Evolutionary conservation across 2,329 filamentous ascomycete genomes (phyloP), one percentile per base, ranked within the genome.

Genomic region (Dactylellina parvicollis): DNA sequence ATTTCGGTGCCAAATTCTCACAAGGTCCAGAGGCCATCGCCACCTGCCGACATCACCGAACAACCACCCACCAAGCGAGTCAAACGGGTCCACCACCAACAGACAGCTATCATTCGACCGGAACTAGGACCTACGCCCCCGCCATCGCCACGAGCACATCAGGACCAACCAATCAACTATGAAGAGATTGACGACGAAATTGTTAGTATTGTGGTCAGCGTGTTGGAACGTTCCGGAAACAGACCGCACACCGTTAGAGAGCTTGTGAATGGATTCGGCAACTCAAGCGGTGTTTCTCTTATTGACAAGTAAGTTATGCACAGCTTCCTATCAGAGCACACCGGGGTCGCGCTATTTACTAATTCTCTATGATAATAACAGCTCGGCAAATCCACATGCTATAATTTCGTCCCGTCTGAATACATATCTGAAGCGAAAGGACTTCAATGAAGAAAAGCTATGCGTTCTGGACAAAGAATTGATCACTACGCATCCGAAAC

Each of bases 181-280:
- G 89, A 92, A 76, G 87, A 88, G 38, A 93, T 98, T 81, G 92
- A 93, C 79, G 95, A 99, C 81, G 92, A 96, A 79, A 96, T 99
- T 77, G 94, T 99, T 56, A 90, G 96, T 79, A 92, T 88, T 14
- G 92, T 96, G 52, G 92, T 98, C 78, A 83, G 91, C 77, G 92
- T 96, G 82, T 84, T 99, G 64, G 89, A 96, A 81, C 90, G 90
- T 80, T 96, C 93, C 1, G 90, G 89, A 74, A 99, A 99, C 82
- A 86, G 93, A 62, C 95, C 95, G 64, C 94, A 97, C 81, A 85
- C 98, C 28, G 92, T 98, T 75, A 97, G 96, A 82, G 94, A 98
- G 82, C 86, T 99, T 49, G 92, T 93, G 59, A 72, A 72, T 64
- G 67, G 67, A 22, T 72, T 72, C 20, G 67, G 67, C 40, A 65